These are phyloP conservation scores for Metarhizium guizhouense DNA, from an alignment of 2,329 filamentous ascomycete genomes.

Conservation along the genomic window DNA sequence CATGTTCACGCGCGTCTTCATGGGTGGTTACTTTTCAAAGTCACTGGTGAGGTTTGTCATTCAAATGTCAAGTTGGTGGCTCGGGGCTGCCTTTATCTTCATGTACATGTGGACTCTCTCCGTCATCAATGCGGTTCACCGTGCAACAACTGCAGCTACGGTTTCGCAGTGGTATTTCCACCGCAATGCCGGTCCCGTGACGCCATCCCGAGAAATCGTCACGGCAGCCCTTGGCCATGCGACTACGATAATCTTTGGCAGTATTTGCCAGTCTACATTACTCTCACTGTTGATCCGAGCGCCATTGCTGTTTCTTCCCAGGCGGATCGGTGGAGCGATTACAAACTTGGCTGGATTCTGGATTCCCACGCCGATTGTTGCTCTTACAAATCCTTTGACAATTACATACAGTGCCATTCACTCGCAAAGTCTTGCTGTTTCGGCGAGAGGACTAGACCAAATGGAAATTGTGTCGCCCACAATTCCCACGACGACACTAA, in stretches of 20 bases:
- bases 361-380: conserved; percentile 75
- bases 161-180: conserved; percentile 99
- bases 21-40: conserved; percentile 75
- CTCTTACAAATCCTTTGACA: conserved; percentile 82
- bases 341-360: conserved; percentile 69
- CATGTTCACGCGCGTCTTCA: conserved; percentile 93
- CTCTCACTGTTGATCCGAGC: conserved; percentile 73
- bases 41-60: conserved; percentile 63
- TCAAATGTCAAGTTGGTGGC: conserved; percentile 84
- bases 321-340: conserved; percentile 54
- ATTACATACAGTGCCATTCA: conserved; percentile 93
- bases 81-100: conserved; percentile 84
- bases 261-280: conserved; percentile 80
- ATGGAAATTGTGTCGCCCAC: conserved; percentile 71
- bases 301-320: conserved; percentile 75
- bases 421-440: conserved; percentile 69
- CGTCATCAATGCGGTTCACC: conserved; percentile 79
- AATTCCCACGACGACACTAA: conserved; percentile 64
- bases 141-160: conserved; percentile 84
- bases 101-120: conserved; percentile 94
- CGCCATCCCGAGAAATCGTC: conserved; percentile 73
- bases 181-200: conserved; percentile 68
- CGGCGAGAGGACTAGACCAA: conserved; percentile 70
- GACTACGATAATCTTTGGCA: conserved; percentile 79
- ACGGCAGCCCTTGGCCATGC: conserved; percentile 75